A percentile compares a stretch with the other conserved stretches of the same genome.
Evolutionary conservation across 1,284 basidiomycete species (phyloP).

Genomic region (Tilletia setariae): DNA sequence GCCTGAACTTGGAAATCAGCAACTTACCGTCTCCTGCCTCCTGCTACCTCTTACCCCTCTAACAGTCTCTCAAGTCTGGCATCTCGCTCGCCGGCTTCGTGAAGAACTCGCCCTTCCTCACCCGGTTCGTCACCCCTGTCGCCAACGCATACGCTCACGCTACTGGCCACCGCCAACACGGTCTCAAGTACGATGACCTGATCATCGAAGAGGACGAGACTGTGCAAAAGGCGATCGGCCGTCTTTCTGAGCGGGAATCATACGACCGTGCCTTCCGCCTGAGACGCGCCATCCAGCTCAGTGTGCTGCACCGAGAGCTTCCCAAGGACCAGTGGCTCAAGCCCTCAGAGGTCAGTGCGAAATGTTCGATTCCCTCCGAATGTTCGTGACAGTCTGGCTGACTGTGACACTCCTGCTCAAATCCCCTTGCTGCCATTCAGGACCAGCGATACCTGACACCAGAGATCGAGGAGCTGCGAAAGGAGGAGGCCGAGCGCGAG

Average conservation of each 20-base stretch:
- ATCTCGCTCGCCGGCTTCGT: conserved; percentile 75
- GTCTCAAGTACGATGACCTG: conserved; percentile 92
- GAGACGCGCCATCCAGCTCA: conserved; percentile 76
- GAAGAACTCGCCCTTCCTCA: conserved; percentile 67
- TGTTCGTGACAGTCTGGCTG: neutral
- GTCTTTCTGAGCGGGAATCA: conserved; percentile 72
- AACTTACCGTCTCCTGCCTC: too few relatives aligned
- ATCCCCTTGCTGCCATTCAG: conserved; percentile 58
- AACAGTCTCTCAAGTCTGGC: conserved; percentile 54
- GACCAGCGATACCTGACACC: conserved; percentile 86
- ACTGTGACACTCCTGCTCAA: neutral
- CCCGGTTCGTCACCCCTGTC: conserved; percentile 70
- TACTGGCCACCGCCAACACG: conserved; percentile 81
- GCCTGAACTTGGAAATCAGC: too few relatives aligned
- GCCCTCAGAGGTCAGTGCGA: conserved; percentile 67
- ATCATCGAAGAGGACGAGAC: conserved; percentile 79
- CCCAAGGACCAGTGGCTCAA: conserved; percentile 82
- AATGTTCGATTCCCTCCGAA: too few relatives aligned
- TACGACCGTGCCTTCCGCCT: conserved; percentile 92
- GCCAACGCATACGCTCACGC: conserved; percentile 79
- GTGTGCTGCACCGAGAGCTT: conserved; percentile 75
- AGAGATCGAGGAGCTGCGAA: conserved; percentile 70
- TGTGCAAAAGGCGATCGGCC: conserved; percentile 80
- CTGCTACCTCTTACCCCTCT: neutral
- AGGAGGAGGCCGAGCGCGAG: conserved; percentile 74